Conservation (phyloP, 2,329 filamentous ascomycete genomes). For the Aspergillus calidoustus region DNA sequence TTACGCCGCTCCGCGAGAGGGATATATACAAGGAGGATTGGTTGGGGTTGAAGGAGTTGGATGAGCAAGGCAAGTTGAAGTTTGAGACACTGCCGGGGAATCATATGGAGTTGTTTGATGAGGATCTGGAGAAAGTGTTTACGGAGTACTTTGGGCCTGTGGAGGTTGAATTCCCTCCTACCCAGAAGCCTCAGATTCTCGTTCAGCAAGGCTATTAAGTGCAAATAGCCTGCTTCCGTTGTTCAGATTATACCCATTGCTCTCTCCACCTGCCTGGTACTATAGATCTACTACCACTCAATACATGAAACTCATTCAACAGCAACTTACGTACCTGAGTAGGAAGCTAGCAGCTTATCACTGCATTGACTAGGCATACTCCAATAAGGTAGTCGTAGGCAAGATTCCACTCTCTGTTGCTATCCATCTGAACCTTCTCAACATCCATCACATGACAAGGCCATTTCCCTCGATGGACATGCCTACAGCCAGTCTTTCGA, state of each 20-base stretch:
- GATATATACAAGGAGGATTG: constrained; percentile 87
- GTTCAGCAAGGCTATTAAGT: not conserved
- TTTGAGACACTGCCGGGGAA: constrained; percentile 75
- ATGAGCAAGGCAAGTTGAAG: constrained; percentile 76
- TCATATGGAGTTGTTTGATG: constrained; percentile 79
- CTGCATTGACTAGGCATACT: too few species aligned
- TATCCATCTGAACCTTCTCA: not conserved
- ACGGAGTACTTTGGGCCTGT: constrained; percentile 51
- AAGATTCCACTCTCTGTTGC: not conserved
- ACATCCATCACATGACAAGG: not conserved
- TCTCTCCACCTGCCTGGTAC: not conserved
- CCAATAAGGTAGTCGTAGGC: not conserved
- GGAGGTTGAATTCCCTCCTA: constrained; percentile 21
- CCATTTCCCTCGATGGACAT: not conserved
- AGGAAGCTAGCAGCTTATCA: not conserved
- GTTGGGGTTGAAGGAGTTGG: constrained; percentile 80
- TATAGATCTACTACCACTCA: not conserved
- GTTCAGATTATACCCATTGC: not conserved
- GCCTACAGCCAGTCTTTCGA: not conserved
- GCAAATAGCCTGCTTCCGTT: not conserved
- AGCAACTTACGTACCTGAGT: not conserved
- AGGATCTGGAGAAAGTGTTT: constrained; percentile 70
- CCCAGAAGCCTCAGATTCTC: not conserved
- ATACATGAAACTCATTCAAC: not conserved
- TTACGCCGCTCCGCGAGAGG: constrained; percentile 70